A percentile compares a stretch with the other conserved stretches of the same genome.
Evolutionary conservation across 2,329 filamentous ascomycete species (phyloP).

Genomic region (Sporothrix variecibatus): DNA sequence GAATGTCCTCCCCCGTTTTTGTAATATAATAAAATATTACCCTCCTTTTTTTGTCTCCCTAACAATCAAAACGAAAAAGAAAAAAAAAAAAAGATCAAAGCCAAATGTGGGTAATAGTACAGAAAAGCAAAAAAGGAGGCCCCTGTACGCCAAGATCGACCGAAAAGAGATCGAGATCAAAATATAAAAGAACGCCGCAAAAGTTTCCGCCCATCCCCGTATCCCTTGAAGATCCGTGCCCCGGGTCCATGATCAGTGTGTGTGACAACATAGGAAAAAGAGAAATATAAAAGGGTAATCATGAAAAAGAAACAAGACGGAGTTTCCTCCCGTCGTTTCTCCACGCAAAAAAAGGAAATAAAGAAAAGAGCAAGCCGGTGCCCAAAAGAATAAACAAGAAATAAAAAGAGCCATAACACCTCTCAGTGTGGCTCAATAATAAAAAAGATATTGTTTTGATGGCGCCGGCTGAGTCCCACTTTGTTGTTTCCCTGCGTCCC

Average conservation of each 20-base stretch:
- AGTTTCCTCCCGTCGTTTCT: background rate
- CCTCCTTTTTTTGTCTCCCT: conserved; percentile 14
- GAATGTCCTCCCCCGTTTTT: background rate
- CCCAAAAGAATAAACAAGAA: conserved; percentile 24
- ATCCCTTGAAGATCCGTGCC: background rate
- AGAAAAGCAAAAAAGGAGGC: background rate
- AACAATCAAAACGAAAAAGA: background rate
- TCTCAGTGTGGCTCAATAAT: background rate
- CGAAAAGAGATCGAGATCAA: background rate
- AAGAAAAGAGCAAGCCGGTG: conserved; percentile 20
- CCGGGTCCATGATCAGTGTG: conserved; percentile 16
- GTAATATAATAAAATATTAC: conserved; percentile 16
- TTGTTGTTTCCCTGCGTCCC: background rate
- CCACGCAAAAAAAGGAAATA: background rate
- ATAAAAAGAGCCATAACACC: conserved; percentile 10
- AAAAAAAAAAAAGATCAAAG: background rate
- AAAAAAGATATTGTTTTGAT: conserved; percentile 11
- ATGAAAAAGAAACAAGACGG: background rate
- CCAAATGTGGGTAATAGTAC: conserved; percentile 16
- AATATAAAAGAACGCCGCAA: background rate
- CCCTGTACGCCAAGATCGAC: conserved; percentile 3
- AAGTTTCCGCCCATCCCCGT: background rate
- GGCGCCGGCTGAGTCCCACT: background rate
- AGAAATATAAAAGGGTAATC: background rate
- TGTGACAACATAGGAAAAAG: background rate